Evolutionary conservation across 306 rosid species (phyloP).

Genomic region (Cicer arietinum): DNA sequence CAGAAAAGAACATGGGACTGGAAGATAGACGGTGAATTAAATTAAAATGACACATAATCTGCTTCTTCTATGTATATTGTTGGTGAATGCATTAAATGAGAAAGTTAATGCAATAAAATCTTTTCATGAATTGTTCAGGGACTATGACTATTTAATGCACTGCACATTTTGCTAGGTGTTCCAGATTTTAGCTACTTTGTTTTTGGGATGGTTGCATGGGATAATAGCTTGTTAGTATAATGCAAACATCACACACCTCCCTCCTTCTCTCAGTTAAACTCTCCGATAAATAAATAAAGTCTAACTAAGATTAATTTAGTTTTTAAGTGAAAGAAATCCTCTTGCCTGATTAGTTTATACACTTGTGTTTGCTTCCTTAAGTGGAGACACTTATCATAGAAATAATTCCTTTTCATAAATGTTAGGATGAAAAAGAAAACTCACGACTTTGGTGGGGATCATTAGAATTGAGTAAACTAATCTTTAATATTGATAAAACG

Average conservation of each 20-base stretch:
- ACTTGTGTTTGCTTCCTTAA: conserved; percentile 2
- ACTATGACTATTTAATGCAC: conserved; percentile 21
- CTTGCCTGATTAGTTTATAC: conserved; percentile 13
- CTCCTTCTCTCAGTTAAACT: not conserved
- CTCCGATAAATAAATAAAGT: not conserved
- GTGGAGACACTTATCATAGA: conserved; percentile 21
- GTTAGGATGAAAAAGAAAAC: not conserved
- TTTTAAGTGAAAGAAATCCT: not conserved
- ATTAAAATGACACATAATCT: conserved; percentile 50
- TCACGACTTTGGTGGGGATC: conserved; percentile 14
- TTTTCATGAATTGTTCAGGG: conserved; percentile 47
- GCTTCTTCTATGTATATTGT: conserved; percentile 57
- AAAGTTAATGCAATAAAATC: conserved; percentile 67
- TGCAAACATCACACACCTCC: not conserved
- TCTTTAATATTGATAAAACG: conserved; percentile 12
- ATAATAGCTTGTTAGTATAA: not conserved
- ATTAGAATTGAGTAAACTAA: conserved; percentile 8
- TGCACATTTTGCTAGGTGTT: not conserved
- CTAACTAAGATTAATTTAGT: not conserved
- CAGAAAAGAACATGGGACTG: conserved; percentile 11
- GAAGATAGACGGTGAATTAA: conserved; percentile 45
- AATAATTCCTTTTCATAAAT: conserved; percentile 8
- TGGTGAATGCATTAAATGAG: conserved; percentile 76
- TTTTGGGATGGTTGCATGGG: too few relatives aligned
- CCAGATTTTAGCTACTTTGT: too few relatives aligned